These are phyloP conservation scores for Lecanoromycetidae sp. DNA, from an alignment of 2,329 filamentous ascomycete genomes.

Conservation along the genomic window DNA sequence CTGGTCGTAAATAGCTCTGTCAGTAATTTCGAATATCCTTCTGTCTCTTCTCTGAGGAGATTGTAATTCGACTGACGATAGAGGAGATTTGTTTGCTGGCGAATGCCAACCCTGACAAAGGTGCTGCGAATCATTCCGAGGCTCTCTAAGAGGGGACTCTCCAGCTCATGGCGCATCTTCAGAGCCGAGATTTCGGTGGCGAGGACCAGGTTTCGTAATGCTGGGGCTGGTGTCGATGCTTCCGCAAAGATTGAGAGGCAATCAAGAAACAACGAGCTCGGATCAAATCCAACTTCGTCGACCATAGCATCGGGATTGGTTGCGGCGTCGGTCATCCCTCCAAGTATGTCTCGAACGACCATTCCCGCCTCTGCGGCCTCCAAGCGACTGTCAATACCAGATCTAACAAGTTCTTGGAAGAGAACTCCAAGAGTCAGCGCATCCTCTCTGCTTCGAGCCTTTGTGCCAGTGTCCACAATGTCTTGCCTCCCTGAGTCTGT, in stretches of 20 bases:
- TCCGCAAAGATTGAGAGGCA: slow-evolving; percentile 69
- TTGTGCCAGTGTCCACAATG: slow-evolving; percentile 52
- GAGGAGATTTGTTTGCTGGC: slow-evolving; percentile 81
- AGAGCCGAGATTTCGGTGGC: slow-evolving; percentile 59
- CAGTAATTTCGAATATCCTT: slow-evolving; percentile 91
- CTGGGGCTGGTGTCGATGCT: slow-evolving; percentile 45
- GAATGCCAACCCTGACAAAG: slow-evolving; percentile 70
- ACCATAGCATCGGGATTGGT: slow-evolving; percentile 19
- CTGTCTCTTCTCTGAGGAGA: slow-evolving; percentile 82
- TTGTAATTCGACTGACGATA: slow-evolving; percentile 98
- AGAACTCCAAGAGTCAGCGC: slow-evolving; percentile 55
- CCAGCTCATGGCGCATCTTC: slow-evolving; percentile 71
- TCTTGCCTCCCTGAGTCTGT: slow-evolving; percentile 51
- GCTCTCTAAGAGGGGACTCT: slow-evolving; percentile 60
- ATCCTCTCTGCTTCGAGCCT: slow-evolving; percentile 57
- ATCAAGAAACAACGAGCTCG: slow-evolving; percentile 66
- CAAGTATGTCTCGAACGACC: slow-evolving; percentile 61
- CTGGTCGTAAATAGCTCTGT: slow-evolving; percentile 91
- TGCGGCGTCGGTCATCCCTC: slow-evolving; percentile 34
- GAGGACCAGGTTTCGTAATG: slow-evolving; percentile 56
- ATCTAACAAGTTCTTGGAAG: slow-evolving; percentile 74
- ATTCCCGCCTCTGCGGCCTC: slow-evolving; percentile 56
- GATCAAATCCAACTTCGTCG: slow-evolving; percentile 39
- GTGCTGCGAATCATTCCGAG: slow-evolving; percentile 74
- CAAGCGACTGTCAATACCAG: slow-evolving; percentile 58